phyloP scores from a whole-genome alignment of 2,329 filamentous ascomycete genomes.

The Apiospora hydei region DNA sequence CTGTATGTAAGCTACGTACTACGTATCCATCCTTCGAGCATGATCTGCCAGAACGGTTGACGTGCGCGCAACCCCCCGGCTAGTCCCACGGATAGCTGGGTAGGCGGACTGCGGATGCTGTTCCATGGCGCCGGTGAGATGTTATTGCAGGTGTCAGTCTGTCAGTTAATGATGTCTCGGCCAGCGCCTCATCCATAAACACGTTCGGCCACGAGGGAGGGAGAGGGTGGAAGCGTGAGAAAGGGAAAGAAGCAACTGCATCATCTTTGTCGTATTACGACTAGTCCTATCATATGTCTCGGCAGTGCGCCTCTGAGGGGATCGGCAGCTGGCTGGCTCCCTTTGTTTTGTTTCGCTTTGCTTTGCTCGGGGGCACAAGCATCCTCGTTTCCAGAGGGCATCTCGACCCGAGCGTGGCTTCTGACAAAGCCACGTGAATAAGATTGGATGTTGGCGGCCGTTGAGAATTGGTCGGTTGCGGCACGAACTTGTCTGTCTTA shows the following conservation, averaged over 20 bases:
- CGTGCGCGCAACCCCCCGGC: not conserved
- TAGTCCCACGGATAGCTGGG: not conserved
- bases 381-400: not conserved
- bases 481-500: not conserved
- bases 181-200: not conserved
- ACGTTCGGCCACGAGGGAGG: not conserved
- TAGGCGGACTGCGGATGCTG: not conserved
- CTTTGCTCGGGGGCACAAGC: not conserved
- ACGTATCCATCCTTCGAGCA: not conserved
- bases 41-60: not conserved
- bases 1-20: not conserved
- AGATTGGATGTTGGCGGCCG: constrained; percentile 17
- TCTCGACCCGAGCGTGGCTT: constrained; percentile 9
- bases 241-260: constrained; percentile 1
- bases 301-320: not conserved
- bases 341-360: not conserved
- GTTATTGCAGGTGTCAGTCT: not conserved
- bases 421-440: constrained; percentile 22
- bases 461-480: constrained; percentile 6
- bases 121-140: constrained; percentile 5
- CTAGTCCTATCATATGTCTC: not conserved
- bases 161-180: constrained; percentile 1
- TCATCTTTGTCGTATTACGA: constrained; percentile 6
- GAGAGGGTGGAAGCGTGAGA: not conserved
- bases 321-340: constrained; percentile 9